Base-by-base conservation (phyloP, 495 filamentous ascomycete species). In the Penicillium coprophilum region DNA sequence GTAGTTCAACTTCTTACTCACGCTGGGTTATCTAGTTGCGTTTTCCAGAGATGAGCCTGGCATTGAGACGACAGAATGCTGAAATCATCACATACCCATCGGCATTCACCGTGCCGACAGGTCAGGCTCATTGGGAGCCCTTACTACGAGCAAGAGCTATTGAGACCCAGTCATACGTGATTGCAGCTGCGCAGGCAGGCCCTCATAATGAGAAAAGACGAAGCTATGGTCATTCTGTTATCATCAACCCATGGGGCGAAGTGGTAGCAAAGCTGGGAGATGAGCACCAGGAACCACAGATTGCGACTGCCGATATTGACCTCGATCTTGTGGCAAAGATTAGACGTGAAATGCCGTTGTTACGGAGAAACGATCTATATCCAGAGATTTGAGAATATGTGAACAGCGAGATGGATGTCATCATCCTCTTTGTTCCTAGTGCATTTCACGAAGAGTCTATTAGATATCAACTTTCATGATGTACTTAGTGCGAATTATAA, bases 161-260 rank as follows among this genome's bases (percentile, higher is more conserved):
- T 50, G 94, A 97, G 72, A 92, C 87, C 0, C 92, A 97, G 67
- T 79, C 81, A 3, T 97, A 87, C 75, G 87, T 97, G 11, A 71
- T 97, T 56, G 93, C 92, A 12, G 88, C 94, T 0, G 94, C 94
- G 4, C 93, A 97, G 66, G 84, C 85, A 27, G 89, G 89, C 17
- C 64, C 63, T 17, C 93, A 98, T 70, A 92, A 90, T 66, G 86
- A 87, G 62, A 87, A 85, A 66, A 74, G 93, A 45, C 76, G 77
- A 24, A 95, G 90, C 74, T 97, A 96, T 71, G 94, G 94, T 1
- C 87, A 92, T 70, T 88, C 90, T 46, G 86, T 96, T 80, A 87
- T 96, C 36, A 79, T 97, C 17, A 85, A 87, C 62, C 93, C 93
- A 0, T 96, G 93, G 93, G 93, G 93, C 0, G 80, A 82, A 44